Evolutionary conservation across 164 flowering plant genomes (phyloP).

Genomic region (Vitis vinifera): DNA sequence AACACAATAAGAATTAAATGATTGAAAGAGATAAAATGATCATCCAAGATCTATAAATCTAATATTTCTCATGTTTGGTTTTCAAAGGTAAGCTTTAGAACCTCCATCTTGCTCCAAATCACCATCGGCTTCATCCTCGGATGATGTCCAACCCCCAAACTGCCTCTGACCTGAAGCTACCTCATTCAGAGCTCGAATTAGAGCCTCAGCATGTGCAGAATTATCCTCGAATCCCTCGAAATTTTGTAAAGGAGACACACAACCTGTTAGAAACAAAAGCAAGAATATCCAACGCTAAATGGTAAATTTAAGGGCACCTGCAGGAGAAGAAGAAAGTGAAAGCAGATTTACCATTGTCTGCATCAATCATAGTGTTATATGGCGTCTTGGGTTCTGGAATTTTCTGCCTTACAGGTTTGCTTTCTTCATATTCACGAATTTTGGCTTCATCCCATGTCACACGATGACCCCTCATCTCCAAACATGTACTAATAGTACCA

Average conservation of each 20-base stretch:
- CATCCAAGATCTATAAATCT: neutral
- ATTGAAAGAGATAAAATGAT: neutral
- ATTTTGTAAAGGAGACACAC: neutral
- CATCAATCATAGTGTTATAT: conserved; percentile 1
- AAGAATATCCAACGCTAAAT: neutral
- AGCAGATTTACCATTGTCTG: neutral
- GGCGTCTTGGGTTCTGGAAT: conserved; percentile 1
- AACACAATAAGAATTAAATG: neutral
- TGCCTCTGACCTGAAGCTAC: neutral
- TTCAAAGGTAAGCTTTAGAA: neutral
- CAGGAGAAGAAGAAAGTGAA: neutral
- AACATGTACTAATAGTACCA: neutral
- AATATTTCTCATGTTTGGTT: neutral
- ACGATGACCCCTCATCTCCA: neutral
- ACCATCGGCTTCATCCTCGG: neutral
- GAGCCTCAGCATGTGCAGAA: neutral
- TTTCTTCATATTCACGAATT: neutral
- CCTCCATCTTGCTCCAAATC: neutral
- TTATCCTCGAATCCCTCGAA: neutral
- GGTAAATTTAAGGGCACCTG: neutral
- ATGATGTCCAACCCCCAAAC: neutral
- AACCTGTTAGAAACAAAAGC: neutral
- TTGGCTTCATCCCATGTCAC: conserved; percentile 3
- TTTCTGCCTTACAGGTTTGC: neutral
- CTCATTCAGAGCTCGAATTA: neutral